Percentiles rank a stretch among this genome's conserved stretches.
Evolutionary conservation across 192 early-diverging fungal genomes (phyloP).

Genomic region (Pilaira anomala): DNA sequence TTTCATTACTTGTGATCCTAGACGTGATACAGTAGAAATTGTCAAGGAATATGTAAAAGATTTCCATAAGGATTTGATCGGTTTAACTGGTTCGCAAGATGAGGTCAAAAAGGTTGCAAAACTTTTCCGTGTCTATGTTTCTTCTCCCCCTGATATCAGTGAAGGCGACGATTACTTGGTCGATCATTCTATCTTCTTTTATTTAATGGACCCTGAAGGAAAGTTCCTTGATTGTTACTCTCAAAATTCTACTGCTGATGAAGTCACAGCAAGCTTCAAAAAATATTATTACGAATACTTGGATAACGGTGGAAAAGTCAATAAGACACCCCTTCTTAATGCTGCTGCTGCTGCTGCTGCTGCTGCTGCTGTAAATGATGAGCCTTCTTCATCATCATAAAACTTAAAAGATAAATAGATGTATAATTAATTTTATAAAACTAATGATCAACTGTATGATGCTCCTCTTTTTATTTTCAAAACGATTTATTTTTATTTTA

Average conservation of each 20-base stretch:
- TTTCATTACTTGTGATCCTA: slow-evolving; percentile 96
- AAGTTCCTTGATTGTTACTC: slow-evolving; percentile 88
- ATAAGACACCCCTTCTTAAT: background rate
- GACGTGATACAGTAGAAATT: slow-evolving; percentile 80
- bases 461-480: slow-evolving; percentile 1
- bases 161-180: slow-evolving; percentile 90
- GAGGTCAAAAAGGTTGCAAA: slow-evolving; percentile 83
- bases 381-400: background rate
- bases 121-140: slow-evolving; percentile 90
- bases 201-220: slow-evolving; percentile 89
- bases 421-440: background rate
- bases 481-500: background rate
- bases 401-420: background rate
- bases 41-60: slow-evolving; percentile 79
- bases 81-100: slow-evolving; percentile 86
- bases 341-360: no score
- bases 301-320: slow-evolving; percentile 32
- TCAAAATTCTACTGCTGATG: slow-evolving; percentile 65
- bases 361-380: background rate
- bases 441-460: background rate
- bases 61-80: slow-evolving; percentile 90
- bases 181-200: slow-evolving; percentile 98
- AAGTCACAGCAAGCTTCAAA: slow-evolving; percentile 55
- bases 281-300: slow-evolving; percentile 41
- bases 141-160: slow-evolving; percentile 76